A percentile compares a stretch with the other conserved stretches of the same genome.
These are phyloP conservation scores for Russula virescens DNA, from an alignment of 768 basidiomycete genomes.

Conservation along the genomic window DNA sequence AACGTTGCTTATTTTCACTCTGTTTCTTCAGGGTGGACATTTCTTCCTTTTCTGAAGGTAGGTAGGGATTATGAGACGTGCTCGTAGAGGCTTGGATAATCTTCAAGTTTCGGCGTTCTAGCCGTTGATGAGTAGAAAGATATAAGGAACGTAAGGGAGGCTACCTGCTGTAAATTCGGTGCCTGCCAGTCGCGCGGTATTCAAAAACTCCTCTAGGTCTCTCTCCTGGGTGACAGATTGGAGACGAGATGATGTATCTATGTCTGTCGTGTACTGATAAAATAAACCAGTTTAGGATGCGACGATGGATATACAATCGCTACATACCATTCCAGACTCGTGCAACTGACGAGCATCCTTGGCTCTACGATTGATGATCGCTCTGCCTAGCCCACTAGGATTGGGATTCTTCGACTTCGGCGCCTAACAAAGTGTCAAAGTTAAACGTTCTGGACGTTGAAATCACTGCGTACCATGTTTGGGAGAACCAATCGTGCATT, in stretches of 20 bases:
- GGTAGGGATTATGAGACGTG: conserved; percentile 71
- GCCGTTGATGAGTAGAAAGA: conserved; percentile 13
- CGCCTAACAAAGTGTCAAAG: conserved; percentile 35
- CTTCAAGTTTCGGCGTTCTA: conserved; percentile 76
- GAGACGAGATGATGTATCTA: conserved; percentile 60
- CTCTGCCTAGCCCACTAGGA: conserved; percentile 83
- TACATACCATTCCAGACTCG: conserved; percentile 62
- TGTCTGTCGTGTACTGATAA: conserved; percentile 67
- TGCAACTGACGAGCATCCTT: conserved; percentile 63
- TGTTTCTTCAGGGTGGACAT: conserved; percentile 68
- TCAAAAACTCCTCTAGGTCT: conserved; percentile 94
- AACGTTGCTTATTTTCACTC: conserved; percentile 58
- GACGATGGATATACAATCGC: not conserved
- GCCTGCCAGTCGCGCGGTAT: conserved; percentile 89
- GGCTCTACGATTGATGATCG: conserved; percentile 88
- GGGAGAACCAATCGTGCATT: not conserved
- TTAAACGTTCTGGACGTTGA: not conserved
- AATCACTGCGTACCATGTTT: conserved; percentile 6
- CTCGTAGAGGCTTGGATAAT: conserved; percentile 58
- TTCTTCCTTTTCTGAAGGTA: conserved; percentile 81
- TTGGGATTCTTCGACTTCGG: conserved; percentile 57
- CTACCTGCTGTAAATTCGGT: conserved; percentile 93
- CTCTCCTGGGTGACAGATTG: conserved; percentile 93
- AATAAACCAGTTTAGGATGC: not conserved
- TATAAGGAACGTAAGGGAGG: not conserved